A percentile compares a stretch with the other conserved stretches of the same genome.
Evolutionary conservation across 2,329 filamentous ascomycete species (phyloP).

Genomic region (Trichoderma asperellum): DNA sequence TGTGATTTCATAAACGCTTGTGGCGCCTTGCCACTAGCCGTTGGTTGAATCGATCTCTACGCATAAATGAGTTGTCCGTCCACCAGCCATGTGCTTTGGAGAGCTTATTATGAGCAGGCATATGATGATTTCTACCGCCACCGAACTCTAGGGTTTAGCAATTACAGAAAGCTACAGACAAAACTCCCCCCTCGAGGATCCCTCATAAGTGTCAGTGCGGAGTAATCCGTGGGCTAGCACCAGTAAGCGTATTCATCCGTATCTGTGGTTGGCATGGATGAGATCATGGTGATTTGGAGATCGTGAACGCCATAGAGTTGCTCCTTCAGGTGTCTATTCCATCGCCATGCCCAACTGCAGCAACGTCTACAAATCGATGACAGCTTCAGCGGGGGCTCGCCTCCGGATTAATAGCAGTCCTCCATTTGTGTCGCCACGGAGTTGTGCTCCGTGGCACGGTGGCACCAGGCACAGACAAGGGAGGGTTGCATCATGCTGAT

Average conservation of each 20-base stretch:
- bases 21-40: not conserved
- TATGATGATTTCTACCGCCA: not conserved
- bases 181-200: not conserved
- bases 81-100: not conserved
- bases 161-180: not conserved
- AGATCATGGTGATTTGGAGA: not conserved
- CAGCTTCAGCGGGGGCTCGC: slow-evolving; percentile 6
- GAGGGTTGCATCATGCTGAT: slow-evolving; percentile 27
- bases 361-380: not conserved
- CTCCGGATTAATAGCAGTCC: not conserved
- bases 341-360: not conserved
- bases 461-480: slow-evolving; percentile 22
- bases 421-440: not conserved
- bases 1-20: slow-evolving; percentile 6
- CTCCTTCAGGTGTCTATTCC: not conserved
- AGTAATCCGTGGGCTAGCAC: not conserved
- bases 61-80: not conserved
- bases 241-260: not conserved
- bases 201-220: not conserved
- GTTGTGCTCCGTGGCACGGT: slow-evolving; percentile 2
- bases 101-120: not conserved
- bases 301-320: not conserved
- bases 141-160: not conserved
- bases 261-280: not conserved
- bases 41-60: not conserved